Conservation (phyloP, 805 yeast genomes). For the Saturnispora mendoncae region DNA sequence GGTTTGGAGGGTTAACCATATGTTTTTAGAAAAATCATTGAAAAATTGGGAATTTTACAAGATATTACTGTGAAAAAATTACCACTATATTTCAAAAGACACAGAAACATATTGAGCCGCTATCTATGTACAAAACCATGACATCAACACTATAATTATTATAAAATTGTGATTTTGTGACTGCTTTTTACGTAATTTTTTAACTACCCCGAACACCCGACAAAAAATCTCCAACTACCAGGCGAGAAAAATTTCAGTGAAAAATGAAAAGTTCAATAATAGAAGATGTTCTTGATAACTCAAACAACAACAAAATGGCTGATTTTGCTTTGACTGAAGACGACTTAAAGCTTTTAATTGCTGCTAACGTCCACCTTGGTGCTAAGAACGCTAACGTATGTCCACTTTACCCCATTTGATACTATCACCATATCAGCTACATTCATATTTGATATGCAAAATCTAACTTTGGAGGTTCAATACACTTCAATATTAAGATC, state of each 20-base stretch:
- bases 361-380: slow-evolving; percentile 99
- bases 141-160: too few species aligned
- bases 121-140: too few species aligned
- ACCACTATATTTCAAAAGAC: too few species aligned
- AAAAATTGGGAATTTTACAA: too few species aligned
- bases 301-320: slow-evolving; percentile 25
- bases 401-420: slow-evolving; percentile 18
- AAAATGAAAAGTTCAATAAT: not conserved
- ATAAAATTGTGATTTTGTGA: slow-evolving; percentile 1
- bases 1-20: not conserved
- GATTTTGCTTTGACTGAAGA: slow-evolving; percentile 61
- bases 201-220: slow-evolving; percentile 7
- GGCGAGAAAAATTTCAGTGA: slow-evolving; percentile 9
- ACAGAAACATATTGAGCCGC: too few species aligned
- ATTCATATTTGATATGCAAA: too few species aligned
- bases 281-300: slow-evolving; percentile 11
- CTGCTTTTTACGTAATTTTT: not conserved
- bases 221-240: not conserved
- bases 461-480: too few species aligned
- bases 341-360: slow-evolving; percentile 97
- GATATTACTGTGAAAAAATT: too few species aligned
- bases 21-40: not conserved
- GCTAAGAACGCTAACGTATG: slow-evolving; percentile 99
- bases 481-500: too few species aligned
- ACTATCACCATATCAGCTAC: not conserved